These are phyloP conservation scores for Leccinum aurantiacum DNA, from an alignment of 768 basidiomycete genomes.

Conservation along the genomic window DNA sequence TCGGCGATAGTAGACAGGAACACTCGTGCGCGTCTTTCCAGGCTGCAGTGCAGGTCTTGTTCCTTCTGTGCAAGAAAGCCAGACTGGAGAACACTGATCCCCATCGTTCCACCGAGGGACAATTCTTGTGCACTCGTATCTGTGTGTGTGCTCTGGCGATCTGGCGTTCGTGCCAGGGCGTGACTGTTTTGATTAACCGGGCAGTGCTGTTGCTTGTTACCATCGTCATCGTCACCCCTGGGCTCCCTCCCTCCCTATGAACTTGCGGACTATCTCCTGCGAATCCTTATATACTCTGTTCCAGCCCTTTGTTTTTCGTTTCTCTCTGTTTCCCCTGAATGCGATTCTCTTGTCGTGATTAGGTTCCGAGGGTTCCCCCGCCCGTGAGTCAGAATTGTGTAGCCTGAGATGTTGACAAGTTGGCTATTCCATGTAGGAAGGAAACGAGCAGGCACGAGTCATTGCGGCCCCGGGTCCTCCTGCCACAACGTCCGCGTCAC, in stretches of 20 bases:
- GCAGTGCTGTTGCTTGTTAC: slow-evolving; percentile 17
- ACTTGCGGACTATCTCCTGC: slow-evolving; percentile 30
- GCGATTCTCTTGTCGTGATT: slow-evolving; percentile 11
- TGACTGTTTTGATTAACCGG: slow-evolving; percentile 21
- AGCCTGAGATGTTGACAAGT: slow-evolving; percentile 4
- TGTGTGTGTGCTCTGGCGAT: slow-evolving; percentile 18
- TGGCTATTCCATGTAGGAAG: not conserved
- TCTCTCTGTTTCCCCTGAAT: slow-evolving; percentile 4
- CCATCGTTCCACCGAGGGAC: slow-evolving; percentile 23
- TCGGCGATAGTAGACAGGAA: slow-evolving; percentile 22
- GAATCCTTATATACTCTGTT: slow-evolving; percentile 27
- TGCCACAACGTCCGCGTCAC: too few relatives aligned
- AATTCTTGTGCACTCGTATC: slow-evolving; percentile 26
- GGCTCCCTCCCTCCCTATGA: slow-evolving; percentile 9
- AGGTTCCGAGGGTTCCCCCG: slow-evolving; percentile 1
- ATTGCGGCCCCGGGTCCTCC: not conserved
- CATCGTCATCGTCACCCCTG: slow-evolving; percentile 7
- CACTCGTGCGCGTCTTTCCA: not conserved
- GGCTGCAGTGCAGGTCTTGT: slow-evolving; percentile 21
- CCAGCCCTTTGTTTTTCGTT: not conserved
- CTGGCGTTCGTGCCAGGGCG: slow-evolving; percentile 19
- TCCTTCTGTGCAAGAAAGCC: slow-evolving; percentile 14
- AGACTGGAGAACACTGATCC: slow-evolving; percentile 14
- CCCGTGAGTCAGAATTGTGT: slow-evolving; percentile 14
- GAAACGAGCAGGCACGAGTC: slow-evolving; percentile 1